These are phyloP conservation scores for Hypoxylon intermedium DNA, from an alignment of 495 filamentous ascomycete genomes.

Conservation along the genomic window DNA sequence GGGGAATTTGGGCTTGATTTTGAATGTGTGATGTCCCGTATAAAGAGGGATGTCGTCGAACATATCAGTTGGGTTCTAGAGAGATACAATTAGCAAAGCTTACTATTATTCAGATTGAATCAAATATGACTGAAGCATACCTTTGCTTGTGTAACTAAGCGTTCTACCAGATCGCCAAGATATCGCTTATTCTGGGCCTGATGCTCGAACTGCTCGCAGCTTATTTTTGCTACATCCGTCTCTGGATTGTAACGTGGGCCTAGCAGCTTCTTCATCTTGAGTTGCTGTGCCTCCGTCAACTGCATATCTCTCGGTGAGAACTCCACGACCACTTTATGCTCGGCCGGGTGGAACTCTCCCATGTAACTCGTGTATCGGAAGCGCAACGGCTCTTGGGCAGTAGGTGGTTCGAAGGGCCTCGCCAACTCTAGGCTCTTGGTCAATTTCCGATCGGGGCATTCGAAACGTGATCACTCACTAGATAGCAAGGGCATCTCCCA, in stretches of 20 bases:
- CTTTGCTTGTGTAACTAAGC: slow-evolving; percentile 77
- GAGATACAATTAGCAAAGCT: slow-evolving; percentile 9
- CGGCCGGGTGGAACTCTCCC: slow-evolving; percentile 90
- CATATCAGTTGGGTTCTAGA: slow-evolving; percentile 71
- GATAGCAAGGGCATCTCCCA: slow-evolving; percentile 96
- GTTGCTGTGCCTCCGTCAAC: slow-evolving; percentile 69
- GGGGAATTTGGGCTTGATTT: slow-evolving; percentile 75
- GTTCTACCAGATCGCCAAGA: slow-evolving; percentile 77
- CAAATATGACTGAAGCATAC: slow-evolving; percentile 44
- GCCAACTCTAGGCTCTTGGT: slow-evolving; percentile 68
- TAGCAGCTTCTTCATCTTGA: slow-evolving; percentile 85
- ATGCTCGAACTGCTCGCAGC: slow-evolving; percentile 84
- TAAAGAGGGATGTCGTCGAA: slow-evolving; percentile 92
- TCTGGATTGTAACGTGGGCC: slow-evolving; percentile 91
- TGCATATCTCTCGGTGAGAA: slow-evolving; percentile 73
- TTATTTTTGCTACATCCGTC: slow-evolving; percentile 85
- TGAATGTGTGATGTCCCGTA: slow-evolving; percentile 81
- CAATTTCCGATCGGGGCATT: slow-evolving; percentile 36
- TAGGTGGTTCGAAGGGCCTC: slow-evolving; percentile 78
- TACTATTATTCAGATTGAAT: not conserved
- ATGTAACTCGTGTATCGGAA: slow-evolving; percentile 98
- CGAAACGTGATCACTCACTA: slow-evolving; percentile 62
- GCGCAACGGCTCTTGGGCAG: slow-evolving; percentile 70
- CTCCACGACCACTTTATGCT: slow-evolving; percentile 91
- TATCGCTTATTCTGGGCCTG: slow-evolving; percentile 96